Evolutionary conservation across 192 early-diverging fungal genomes (phyloP).

Genomic region (Thoreauomyces humboldtii): DNA sequence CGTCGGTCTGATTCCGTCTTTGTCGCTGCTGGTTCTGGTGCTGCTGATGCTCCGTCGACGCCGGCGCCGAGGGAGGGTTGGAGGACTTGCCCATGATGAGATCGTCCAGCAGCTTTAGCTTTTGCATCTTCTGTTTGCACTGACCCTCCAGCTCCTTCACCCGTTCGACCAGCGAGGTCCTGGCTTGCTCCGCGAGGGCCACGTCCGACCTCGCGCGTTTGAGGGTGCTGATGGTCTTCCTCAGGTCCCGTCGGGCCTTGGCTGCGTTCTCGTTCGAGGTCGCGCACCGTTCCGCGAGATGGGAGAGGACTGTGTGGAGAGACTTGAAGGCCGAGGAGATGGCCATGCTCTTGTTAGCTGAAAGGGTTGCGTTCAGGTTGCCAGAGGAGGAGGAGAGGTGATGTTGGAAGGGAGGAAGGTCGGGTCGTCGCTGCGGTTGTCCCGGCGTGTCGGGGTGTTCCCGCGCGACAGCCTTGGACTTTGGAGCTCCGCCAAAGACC

Average conservation of each 20-base stretch:
- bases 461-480: not conserved
- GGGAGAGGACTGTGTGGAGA: not conserved
- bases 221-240: not conserved
- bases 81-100: too few species aligned
- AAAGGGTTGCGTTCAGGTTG: not conserved
- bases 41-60: too few species aligned
- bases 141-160: slow-evolving; percentile 6
- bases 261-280: not conserved
- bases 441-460: not conserved
- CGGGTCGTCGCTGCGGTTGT: not conserved
- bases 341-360: not conserved
- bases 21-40: too few species aligned
- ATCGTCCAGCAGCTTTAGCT: not conserved
- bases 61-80: not conserved
- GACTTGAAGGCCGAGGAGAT: not conserved
- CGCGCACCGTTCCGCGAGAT: not conserved
- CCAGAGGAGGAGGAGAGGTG: not conserved
- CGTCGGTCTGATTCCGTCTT: too few species aligned
- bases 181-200: not conserved
- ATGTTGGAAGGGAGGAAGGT: not conserved
- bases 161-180: not conserved
- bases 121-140: not conserved
- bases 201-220: slow-evolving; percentile 1
- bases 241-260: not conserved
- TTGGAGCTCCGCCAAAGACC: not conserved